Conservation (phyloP, 1,139 yeast genomes). For the Candida neerlandica region DNA sequence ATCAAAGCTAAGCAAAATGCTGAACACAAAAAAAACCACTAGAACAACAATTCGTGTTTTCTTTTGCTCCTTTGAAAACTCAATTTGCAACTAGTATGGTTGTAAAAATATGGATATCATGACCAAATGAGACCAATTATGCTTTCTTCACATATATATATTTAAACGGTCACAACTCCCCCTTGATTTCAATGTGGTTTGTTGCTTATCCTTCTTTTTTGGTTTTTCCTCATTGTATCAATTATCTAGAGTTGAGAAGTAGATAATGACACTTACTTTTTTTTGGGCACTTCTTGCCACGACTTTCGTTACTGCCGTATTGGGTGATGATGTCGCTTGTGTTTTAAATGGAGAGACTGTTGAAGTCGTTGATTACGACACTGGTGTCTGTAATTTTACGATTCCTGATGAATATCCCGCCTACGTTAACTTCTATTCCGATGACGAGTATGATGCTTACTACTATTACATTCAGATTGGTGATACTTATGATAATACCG, state of each 20-base stretch:
- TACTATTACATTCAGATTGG: conserved; percentile 36
- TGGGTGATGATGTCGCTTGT: conserved; percentile 33
- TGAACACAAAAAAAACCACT: neutral
- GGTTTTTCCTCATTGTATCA: neutral
- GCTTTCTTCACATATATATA: neutral
- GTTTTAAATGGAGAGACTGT: conserved; percentile 32
- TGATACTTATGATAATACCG: conserved; percentile 30
- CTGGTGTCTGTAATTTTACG: conserved; percentile 42
- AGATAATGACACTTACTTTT: neutral
- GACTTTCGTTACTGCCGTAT: conserved; percentile 1
- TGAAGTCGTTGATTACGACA: conserved; percentile 40
- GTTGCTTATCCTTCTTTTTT: neutral
- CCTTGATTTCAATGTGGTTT: neutral
- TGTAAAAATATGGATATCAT: neutral
- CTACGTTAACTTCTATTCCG: conserved; percentile 26
- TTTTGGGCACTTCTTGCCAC: conserved; percentile 1
- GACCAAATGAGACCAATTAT: neutral
- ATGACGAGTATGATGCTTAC: conserved; percentile 36
- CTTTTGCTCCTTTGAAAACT: neutral
- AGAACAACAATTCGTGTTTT: neutral
- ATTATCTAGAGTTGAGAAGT: neutral
- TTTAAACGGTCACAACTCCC: neutral
- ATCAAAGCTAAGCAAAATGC: too few species aligned
- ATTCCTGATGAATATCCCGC: conserved; percentile 32
- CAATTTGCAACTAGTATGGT: neutral